Base-by-base conservation (phyloP, 2,329 filamentous ascomycete species). In the Ophiocordyceps camponoti-leonardi region DNA sequence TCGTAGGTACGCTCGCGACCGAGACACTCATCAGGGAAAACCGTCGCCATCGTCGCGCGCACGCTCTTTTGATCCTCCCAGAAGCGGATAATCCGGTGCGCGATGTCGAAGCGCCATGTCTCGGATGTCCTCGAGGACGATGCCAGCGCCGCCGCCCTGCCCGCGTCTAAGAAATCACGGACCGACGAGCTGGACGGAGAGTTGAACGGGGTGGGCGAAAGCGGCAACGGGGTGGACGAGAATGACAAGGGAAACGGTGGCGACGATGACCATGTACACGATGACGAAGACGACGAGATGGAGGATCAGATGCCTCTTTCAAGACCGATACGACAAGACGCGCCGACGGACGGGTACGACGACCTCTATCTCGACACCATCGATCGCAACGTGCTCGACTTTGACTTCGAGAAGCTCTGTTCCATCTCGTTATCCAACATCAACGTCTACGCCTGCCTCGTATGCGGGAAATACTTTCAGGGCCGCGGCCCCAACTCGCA, bases 341-440 rank as follows among this genome's bases (percentile, higher is more conserved):
- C 82, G 41, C 87, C 90, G 16, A 77, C 84, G 31, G 83, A 83
- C 60, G 90, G 90, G 50, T 98, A 95, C 67, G 81, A 83, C 56
- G 90, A 98, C 61, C 79, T 98, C 26, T 98, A 98, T 62, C 83
- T 98, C 54, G 92, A 98, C 68, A 96, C 92, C 13, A 93, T 98
- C 65, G 80, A 94, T 62, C 85, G 92, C 56, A 79, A 81, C 58
- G 81, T 94, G 42, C 79, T 96, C 47, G 92, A 98, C 64, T 96
- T 96, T 60, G 92, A 98, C 64, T 98, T 98, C 61, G 92, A 98
- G 61, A 98, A 98, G 70, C 77, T 95, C 13, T 98, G 92, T 67
- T 96, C 90, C 22, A 75, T 98, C 52, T 94, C 86, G 31, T 74
- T 98, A 8, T 94, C 88, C 43, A 96, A 96, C 61, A 95, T 96